These are phyloP conservation scores for Gossypium raimondii DNA, from an alignment of 345 rosid genomes.

Conservation along the genomic window DNA sequence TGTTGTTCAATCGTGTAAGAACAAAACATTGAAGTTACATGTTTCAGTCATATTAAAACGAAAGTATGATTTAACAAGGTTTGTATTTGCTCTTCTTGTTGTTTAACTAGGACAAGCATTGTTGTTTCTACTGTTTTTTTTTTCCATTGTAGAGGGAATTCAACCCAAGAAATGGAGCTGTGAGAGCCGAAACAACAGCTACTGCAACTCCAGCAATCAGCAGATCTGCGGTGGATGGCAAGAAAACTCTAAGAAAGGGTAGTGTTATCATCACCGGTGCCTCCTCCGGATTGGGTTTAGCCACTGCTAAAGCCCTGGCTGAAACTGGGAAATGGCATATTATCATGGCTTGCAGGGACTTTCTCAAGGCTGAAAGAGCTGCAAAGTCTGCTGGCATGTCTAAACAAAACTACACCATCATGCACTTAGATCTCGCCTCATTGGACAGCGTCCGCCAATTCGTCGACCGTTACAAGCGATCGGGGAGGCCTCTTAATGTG, in stretches of 20 bases:
- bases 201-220: conserved; percentile 49
- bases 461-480: conserved; percentile 57
- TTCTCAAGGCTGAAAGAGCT: conserved; percentile 85
- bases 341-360: conserved; percentile 93
- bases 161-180: conserved; percentile 38
- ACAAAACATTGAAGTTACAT: neutral
- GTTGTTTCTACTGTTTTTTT: neutral
- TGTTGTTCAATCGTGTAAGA: neutral
- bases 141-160: conserved; percentile 41
- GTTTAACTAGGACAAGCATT: neutral
- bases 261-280: conserved; percentile 73
- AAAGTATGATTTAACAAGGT: neutral
- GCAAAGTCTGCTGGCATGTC: conserved; percentile 79
- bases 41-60: neutral
- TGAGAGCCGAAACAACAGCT: conserved; percentile 61
- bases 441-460: conserved; percentile 88
- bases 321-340: conserved; percentile 31
- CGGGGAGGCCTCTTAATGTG: conserved; percentile 71
- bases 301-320: conserved; percentile 79
- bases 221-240: conserved; percentile 42
- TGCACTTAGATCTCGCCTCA: conserved; percentile 95
- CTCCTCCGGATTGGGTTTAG: conserved; percentile 81
- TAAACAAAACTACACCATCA: conserved; percentile 74
- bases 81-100: neutral
- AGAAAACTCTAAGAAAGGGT: conserved; percentile 78